Base-by-base conservation (phyloP, 768 basidiomycete species). In the Russula olivacea region DNA sequence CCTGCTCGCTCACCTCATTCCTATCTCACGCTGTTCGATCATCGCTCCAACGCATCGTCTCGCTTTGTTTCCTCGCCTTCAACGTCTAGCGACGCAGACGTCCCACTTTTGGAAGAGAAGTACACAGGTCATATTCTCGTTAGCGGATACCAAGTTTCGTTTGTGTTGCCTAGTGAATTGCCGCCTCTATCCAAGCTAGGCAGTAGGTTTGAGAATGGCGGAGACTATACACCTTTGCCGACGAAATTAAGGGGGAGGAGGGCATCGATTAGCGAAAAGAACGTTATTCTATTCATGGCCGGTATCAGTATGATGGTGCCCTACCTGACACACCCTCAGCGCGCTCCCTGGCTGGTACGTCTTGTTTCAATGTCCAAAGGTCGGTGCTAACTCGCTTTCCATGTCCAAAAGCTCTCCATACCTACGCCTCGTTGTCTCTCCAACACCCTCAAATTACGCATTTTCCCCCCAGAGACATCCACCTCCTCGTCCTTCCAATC, bases 301-400 rank as follows among this genome's bases (percentile, higher is more conserved):
- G 90, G 85, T 3, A 81, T 92, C 55, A 87, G 89, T 64, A 79
- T 92, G 73, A 84, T 83, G 80, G 80, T 87, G 25, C 90, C 90
- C 7, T 88, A 82, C 61, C 71, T 83, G 23, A 83, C 82, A 5
- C 79, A 76, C 55, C 90, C 90, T 48, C 87, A 89, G 14, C 79
- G 81, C 62, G 83, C 83, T 36, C 90, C 90, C n/a, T 92, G 83
- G 74, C 75, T 90, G 66, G 89, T 89, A 62, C 66, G 71, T 66
- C 25, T 59, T n/a, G 60, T 61, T 12, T 32, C 61, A 55, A 36
- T 28, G 17, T 48, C 14, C 12, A 12, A 25, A 48, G 32, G 9
- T 49, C 9, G 23, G 23, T 28, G 19, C 54, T 52, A 30, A 45
- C 30, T 61, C 12, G 58, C n/a, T 23, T 64, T 17, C 19, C 51